Evolutionary conservation across 2,329 filamentous ascomycete species (phyloP), one percentile per base, ranked within the genome.

Genomic region (Boeremia lycopersici): DNA sequence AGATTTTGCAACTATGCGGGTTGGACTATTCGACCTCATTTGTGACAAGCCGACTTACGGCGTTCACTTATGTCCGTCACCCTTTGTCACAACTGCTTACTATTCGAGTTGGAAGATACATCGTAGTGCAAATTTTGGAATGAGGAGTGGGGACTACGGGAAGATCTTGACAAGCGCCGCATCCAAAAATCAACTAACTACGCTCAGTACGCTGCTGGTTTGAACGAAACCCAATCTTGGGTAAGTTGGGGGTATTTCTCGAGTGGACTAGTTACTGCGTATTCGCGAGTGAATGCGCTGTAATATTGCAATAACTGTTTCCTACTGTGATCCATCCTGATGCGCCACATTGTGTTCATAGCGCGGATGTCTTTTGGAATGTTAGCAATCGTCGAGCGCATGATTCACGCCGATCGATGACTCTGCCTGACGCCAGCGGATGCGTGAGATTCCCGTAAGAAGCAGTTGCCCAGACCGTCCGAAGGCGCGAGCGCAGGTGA

Each of bases 381-480:
- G 33, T 17, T n/a, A 47, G 35, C 42, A 50, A 47, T 41, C 17
- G 40, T 52, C 42, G 33, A 39, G 38, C n/a, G 36, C 39, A 55
- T 48, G 53, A 62, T 63, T 54, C 33, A 49, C 59, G 51, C 48
- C 53, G 56, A 61, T 56, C 46, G 41, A 56, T 55, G 49, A 52
- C 45, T 58, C 44, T 44, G 31, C 19, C 19, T 41, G 45, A 9
- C 25, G 29, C 6, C 25, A 45, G 38, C 28, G 43, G 52, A 55
- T 42, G 31, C 33, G 41, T 42, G 30, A 50, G 46, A 28, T 38
- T 36, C 33, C 46, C 41, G 48, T 58, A 29, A 50, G 53, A 56
- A 60, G 60, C 57, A 59, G 60, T 53, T 45, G 42, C 59, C 48
- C 56, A 57, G 53, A 43, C 60, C 44, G 57, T 56, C 60, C 57